Evolutionary conservation across 345 rosid genomes (phyloP).

Genomic region (Brassica rapa): DNA sequence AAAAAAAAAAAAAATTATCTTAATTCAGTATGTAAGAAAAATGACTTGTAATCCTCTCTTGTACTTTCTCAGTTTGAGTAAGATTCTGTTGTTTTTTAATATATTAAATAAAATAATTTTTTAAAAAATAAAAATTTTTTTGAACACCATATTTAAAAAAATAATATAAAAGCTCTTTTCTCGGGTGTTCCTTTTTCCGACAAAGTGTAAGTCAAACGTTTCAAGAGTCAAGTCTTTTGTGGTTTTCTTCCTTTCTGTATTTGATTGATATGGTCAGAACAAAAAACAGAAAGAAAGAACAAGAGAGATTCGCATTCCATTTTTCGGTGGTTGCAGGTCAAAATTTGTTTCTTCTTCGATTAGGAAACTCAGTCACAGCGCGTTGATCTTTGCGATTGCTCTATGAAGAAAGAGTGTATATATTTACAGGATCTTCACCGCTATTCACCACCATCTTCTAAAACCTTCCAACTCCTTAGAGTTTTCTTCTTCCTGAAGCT

Average conservation of each 20-base stretch:
- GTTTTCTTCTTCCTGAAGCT: background rate
- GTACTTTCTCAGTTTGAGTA: conserved; percentile 2
- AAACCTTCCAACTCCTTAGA: background rate
- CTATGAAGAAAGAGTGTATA: background rate
- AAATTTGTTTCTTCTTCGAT: background rate
- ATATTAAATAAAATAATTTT: no score
- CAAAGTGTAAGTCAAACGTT: conserved; percentile 27
- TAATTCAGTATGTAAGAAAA: background rate
- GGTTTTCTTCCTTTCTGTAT: background rate
- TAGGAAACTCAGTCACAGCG: background rate
- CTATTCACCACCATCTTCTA: background rate
- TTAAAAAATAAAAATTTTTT: no score
- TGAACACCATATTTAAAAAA: no score
- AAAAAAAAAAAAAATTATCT: no score
- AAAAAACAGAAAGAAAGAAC: background rate
- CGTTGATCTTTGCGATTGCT: background rate
- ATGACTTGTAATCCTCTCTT: background rate
- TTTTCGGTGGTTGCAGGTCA: background rate
- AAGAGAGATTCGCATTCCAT: background rate
- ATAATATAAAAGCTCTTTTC: background rate
- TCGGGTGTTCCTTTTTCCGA: conserved; percentile 32
- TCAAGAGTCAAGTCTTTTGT: conserved; percentile 4
- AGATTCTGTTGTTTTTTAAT: background rate
- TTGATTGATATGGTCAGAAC: background rate
- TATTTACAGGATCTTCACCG: background rate